Percentiles rank a stretch among this genome's conserved stretches.
Conservation (phyloP, 257 asterid genomes). For the Fraxinus americana region DNA sequence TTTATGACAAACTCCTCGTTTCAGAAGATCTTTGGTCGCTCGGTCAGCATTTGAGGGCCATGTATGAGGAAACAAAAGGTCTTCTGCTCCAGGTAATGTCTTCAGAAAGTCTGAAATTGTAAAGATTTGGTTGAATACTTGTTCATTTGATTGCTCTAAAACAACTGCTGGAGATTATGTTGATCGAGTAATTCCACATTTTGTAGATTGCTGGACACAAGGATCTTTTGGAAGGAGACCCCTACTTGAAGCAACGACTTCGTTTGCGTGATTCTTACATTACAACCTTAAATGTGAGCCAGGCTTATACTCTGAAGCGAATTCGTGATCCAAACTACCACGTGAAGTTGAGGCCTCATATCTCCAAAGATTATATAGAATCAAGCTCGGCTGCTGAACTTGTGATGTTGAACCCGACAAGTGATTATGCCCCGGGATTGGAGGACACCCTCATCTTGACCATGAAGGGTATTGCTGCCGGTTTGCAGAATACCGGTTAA, state of each 20-base stretch:
- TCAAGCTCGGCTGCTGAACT: constrained; percentile 44
- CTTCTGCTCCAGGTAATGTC: constrained; percentile 44
- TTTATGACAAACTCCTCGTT: constrained; percentile 53
- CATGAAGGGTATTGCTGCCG: constrained; percentile 65
- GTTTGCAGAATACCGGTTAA: constrained; percentile 62
- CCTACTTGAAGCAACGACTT: constrained; percentile 49
- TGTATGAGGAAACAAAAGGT: constrained; percentile 43
- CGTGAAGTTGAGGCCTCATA: constrained; percentile 47
- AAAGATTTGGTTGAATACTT: background rate
- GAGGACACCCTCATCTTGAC: constrained; percentile 60
- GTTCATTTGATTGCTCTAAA: background rate
- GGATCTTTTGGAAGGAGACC: constrained; percentile 55
- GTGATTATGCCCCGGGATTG: constrained; percentile 57
- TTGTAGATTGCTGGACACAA: constrained; percentile 54
- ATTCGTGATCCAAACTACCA: constrained; percentile 47
- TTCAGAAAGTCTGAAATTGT: background rate
- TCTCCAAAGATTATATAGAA: constrained; percentile 45
- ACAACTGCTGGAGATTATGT: background rate
- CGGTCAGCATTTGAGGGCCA: constrained; percentile 44
- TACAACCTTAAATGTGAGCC: constrained; percentile 47
- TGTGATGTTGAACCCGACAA: constrained; percentile 42
- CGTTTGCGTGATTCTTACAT: constrained; percentile 50
- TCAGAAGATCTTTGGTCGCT: constrained; percentile 47
- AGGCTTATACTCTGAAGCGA: constrained; percentile 49
- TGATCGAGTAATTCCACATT: background rate